phyloP scores from a whole-genome alignment of 2,329 filamentous ascomycete genomes.

The Trichoderma harzianum region DNA sequence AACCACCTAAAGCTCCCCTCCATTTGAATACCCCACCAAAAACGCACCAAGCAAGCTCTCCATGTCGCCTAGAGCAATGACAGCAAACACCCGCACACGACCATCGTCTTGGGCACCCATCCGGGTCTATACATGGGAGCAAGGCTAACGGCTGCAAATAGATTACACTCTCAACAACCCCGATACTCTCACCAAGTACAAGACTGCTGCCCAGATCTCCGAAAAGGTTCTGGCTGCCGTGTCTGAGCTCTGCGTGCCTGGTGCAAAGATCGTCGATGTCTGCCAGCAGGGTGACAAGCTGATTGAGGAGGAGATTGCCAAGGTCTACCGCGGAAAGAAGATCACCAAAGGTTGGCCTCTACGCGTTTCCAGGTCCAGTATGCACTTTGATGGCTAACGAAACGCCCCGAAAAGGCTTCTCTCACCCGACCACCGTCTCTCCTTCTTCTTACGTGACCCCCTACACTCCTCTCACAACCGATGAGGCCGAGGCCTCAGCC shows the following conservation, averaged over 20 bases:
- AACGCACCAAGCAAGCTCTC: slow-evolving; percentile 13
- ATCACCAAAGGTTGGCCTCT: slow-evolving; percentile 71
- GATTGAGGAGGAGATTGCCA: slow-evolving; percentile 85
- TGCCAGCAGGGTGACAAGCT: slow-evolving; percentile 96
- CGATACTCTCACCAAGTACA: slow-evolving; percentile 98
- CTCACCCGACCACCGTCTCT: slow-evolving; percentile 92
- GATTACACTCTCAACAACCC: slow-evolving; percentile 89
- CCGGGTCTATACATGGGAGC: not conserved
- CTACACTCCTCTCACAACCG: slow-evolving; percentile 87
- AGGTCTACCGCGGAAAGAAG: slow-evolving; percentile 99
- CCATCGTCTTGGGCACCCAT: not conserved
- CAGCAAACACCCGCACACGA: not conserved
- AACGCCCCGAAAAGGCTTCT: slow-evolving; percentile 59
- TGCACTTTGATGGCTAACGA: not conserved
- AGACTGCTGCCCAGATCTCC: slow-evolving; percentile 90
- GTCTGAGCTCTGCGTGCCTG: slow-evolving; percentile 68
- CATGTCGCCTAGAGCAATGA: not conserved
- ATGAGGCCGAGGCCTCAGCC: slow-evolving; percentile 76
- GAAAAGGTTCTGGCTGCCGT: slow-evolving; percentile 93
- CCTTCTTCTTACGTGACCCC: slow-evolving; percentile 93
- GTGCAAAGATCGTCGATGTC: slow-evolving; percentile 87
- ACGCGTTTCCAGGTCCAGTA: not conserved
- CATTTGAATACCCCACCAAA: slow-evolving; percentile 8
- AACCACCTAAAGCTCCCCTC: not conserved
- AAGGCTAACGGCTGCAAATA: slow-evolving; percentile 35